Evolutionary conservation across 768 basidiomycete genomes (phyloP), one percentile per base, ranked within the genome.

Genomic region (Tulasnella sp.): DNA sequence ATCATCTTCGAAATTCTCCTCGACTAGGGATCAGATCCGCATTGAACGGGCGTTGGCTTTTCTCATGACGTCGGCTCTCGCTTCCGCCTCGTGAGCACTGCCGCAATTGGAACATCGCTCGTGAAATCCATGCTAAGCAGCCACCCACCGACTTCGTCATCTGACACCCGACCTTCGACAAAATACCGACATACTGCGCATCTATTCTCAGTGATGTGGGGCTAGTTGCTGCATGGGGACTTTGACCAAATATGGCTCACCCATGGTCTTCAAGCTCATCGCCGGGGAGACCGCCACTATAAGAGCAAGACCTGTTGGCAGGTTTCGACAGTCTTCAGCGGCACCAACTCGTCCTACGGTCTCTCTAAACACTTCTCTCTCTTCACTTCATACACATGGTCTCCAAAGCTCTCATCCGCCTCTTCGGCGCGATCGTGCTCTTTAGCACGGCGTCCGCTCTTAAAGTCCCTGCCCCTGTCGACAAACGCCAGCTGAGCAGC

Each of bases 331-430:
- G 62, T 68, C 62, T 68, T 68, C 62, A 68, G 72, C 44, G 72
- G 72, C 44, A 74, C 24, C 16, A 27, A 40, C 39, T 74, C 44
- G 38, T 39, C 72, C 44, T 74, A 40, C 72, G 39, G 72, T 40
- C 72, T 46, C 72, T 74, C 44, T 18, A 9, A 39, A 74, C 72
- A 74, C 38, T 19, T 42, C 44, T 46, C 44, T 74, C 39, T 24
- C 38, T 46, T 39, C 72, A 74, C 72, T 36, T 74, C 39, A 3
- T 74, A 34, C 38, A 42, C 44, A 40, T 74, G 38, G 38, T 74
- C 39, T 39, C 44, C 72, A 74, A 40, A 46, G 38, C 72, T 74
- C 44, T 71, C 42, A 46, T 74, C 72, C 71, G 71, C 44, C 78
- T 73, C 5, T 52, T 79, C 72, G 27, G 38, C 7, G 48, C 78